Evolutionary conservation across 1,284 basidiomycete species (phyloP), one percentile per base, ranked within the genome.

Genomic region (Cystobasidiaceae sp.): DNA sequence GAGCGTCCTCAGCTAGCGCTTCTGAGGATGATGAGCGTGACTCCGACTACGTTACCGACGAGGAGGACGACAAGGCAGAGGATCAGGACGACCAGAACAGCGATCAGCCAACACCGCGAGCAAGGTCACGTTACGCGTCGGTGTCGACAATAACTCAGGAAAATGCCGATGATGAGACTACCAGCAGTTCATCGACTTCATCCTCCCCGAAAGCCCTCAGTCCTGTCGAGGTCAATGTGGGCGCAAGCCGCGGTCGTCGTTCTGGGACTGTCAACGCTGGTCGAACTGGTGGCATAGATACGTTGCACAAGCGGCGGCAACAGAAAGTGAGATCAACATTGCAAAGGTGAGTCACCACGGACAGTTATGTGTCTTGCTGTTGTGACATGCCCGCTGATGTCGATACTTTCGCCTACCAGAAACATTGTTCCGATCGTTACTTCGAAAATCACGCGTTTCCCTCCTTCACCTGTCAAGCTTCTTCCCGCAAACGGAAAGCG

Each of bases 161-260:
- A n/a, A n/a, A n/a, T n/a, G n/a, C n/a, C n/a, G n/a, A 32, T 5
- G 50, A 52, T 52, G 50, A 23, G 4, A 52, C 33, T 25, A 52
- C 41, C 33, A 52, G 50, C 50, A 37, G 41, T 6, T 52, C 50
- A 13, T 75, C 73, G 19, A 72, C 57, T 46, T 68, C 62, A 21
- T 57, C 54, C 49, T 69, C 63, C 23, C 73, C 71, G 33, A 75
- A 75, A 49, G 73, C 72, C 7, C 67, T 72, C 3, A 72, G 58
- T 63, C 73, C 74, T 39, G 73, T 73, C 50, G 48, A 54, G 45
- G 50, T 45, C 8, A 52, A 62, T 21, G 48, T 50, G 13, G 30
- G 46, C 2, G 30, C 33, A 27, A 60, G 27, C 8, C 25, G 34
- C 19, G 19, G 37, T 23, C 50, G 50, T 7, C 13, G 33, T 0